Conservation (phyloP, 163 green algal genomes). For the Chlorella variabilis region DNA sequence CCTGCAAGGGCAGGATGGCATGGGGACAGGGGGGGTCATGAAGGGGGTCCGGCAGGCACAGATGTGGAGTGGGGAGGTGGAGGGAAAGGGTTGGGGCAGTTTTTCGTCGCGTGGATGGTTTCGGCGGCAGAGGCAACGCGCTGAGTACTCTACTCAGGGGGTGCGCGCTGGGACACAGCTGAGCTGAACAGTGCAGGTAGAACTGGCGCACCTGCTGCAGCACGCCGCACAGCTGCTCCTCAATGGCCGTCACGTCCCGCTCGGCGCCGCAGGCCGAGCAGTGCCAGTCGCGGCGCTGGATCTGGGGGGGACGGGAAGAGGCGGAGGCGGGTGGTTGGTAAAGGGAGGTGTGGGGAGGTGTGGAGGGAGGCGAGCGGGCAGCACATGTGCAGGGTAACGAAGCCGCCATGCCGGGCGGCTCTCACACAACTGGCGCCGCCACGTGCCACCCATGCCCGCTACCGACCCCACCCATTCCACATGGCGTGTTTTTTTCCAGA, state of each 20-base stretch:
- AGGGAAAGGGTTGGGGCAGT: too few species aligned
- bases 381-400: not conserved
- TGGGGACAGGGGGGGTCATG: not conserved
- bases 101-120: too few species aligned
- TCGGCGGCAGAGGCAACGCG: too few species aligned
- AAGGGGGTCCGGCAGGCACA: not conserved
- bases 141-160: too few species aligned
- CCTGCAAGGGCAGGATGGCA: not conserved
- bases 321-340: not conserved
- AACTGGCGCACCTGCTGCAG: constrained; percentile 61
- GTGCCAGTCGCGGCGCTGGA: constrained; percentile 65
- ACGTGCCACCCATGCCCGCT: too few species aligned
- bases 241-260: constrained; percentile 77
- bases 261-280: constrained; percentile 73
- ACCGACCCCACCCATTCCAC: too few species aligned
- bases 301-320: not conserved
- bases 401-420: not conserved
- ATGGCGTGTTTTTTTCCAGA: too few species aligned
- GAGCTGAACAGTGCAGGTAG: too few species aligned
- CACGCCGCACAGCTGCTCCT: constrained; percentile 72
- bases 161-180: too few species aligned
- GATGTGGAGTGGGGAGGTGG: not conserved
- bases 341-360: not conserved
- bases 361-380: not conserved
- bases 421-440: too few species aligned